A percentile compares a stretch with the other conserved stretches of the same genome.
phyloP scores from a whole-genome alignment of 2,329 filamentous ascomycete species.

The Rutstroemia sp. region DNA sequence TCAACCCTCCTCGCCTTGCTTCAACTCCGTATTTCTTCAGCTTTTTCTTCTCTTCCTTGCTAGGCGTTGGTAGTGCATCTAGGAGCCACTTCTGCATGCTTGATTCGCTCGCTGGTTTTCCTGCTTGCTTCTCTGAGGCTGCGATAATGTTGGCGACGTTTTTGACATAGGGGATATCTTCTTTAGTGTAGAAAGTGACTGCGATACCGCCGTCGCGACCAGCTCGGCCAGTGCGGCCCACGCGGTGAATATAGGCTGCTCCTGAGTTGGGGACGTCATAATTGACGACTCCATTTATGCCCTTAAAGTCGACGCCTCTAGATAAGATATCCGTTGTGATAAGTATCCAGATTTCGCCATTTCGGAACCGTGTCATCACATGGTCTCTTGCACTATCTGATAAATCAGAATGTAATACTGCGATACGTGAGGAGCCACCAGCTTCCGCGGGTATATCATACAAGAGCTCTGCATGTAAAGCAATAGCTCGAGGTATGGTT shows the following conservation, averaged over 20 bases:
- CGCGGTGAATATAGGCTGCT: conserved; percentile 87
- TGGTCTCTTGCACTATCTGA: conserved; percentile 65
- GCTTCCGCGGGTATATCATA: conserved; percentile 91
- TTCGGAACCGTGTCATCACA: conserved; percentile 85
- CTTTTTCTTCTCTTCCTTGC: conserved; percentile 76
- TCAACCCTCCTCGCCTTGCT: conserved; percentile 45
- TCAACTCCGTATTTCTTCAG: conserved; percentile 78
- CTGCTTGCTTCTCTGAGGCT: conserved; percentile 66
- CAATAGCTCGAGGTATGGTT: conserved; percentile 83
- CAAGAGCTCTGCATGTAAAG: conserved; percentile 80
- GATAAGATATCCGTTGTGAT: conserved; percentile 93
- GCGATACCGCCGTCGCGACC: conserved; percentile 82
- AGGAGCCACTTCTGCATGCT: conserved; percentile 79
- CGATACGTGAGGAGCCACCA: conserved; percentile 76
- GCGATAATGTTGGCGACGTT: conserved; percentile 90
- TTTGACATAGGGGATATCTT: conserved; percentile 85
- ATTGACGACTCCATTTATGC: conserved; percentile 93
- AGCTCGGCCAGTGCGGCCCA: conserved; percentile 82
- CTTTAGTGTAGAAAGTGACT: conserved; percentile 91
- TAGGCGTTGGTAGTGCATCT: conserved; percentile 75
- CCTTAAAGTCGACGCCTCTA: conserved; percentile 88
- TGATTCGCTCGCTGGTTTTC: conserved; percentile 41
- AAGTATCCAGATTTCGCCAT: conserved; percentile 90
- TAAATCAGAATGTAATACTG: conserved; percentile 83
- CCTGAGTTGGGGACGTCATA: conserved; percentile 93